Percentiles rank a stretch among this genome's conserved stretches.
These are phyloP conservation scores for Stephanodiscus triporus DNA, from an alignment of 108 stramenopile genomes.

Conservation along the genomic window DNA sequence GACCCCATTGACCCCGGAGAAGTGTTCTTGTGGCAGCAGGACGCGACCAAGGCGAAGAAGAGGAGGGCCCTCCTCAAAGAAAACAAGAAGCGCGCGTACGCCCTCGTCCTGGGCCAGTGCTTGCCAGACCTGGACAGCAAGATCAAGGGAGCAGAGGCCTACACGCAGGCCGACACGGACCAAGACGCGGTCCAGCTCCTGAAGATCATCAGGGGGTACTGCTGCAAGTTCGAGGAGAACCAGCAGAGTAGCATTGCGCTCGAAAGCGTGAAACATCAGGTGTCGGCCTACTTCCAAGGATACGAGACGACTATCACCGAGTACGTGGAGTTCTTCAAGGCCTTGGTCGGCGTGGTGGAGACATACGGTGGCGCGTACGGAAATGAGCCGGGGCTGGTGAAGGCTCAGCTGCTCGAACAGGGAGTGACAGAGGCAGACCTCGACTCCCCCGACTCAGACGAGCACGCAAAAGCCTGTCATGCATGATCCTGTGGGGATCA, in stretches of 20 bases:
- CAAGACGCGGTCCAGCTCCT: conserved; percentile 9
- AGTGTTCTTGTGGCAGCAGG: too few relatives aligned
- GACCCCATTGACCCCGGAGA: too few relatives aligned
- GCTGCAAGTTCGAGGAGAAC: conserved; percentile 7
- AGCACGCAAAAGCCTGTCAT: not conserved
- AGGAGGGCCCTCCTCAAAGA: not conserved
- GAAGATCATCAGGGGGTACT: conserved; percentile 7
- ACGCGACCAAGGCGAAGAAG: not conserved
- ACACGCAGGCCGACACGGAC: not conserved
- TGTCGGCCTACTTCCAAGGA: not conserved
- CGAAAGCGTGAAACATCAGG: not conserved
- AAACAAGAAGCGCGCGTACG: not conserved
- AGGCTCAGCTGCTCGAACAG: not conserved
- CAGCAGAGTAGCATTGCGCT: conserved; percentile 2
- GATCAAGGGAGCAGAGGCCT: not conserved
- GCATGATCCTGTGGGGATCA: not conserved
- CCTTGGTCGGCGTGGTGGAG: conserved; percentile 7
- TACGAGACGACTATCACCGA: not conserved
- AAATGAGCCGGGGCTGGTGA: not conserved
- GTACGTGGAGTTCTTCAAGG: conserved; percentile 1
- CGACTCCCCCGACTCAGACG: not conserved
- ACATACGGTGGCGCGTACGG: conserved; percentile 13
- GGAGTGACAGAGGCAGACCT: not conserved
- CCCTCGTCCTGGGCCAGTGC: not conserved
- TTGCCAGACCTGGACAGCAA: not conserved